phyloP scores from a whole-genome alignment of 169 alveolate genomes.

The Fabrea salina region DNA sequence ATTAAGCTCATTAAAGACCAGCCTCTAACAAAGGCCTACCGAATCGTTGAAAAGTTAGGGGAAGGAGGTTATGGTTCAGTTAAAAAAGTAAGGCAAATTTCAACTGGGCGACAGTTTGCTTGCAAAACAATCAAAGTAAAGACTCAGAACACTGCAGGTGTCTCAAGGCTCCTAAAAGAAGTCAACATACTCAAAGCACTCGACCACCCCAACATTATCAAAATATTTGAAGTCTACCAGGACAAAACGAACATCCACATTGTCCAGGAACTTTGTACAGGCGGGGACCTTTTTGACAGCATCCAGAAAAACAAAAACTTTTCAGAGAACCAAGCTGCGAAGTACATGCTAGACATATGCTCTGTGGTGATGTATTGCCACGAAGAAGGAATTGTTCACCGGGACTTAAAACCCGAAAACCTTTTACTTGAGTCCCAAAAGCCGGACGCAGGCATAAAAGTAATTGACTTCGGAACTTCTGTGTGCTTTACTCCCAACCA shows the following conservation, averaged over 20 bases:
- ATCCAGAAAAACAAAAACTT: slow-evolving; percentile 2
- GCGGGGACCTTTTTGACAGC: slow-evolving; percentile 48
- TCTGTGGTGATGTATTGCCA: slow-evolving; percentile 48
- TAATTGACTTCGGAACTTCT: slow-evolving; percentile 36
- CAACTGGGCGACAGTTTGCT: not conserved
- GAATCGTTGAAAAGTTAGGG: too few species aligned
- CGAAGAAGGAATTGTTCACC: slow-evolving; percentile 34
- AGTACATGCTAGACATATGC: slow-evolving; percentile 19
- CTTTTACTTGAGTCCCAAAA: slow-evolving; percentile 1
- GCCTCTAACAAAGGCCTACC: too few species aligned
- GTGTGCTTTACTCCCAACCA: not conserved
- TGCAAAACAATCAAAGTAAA: slow-evolving; percentile 33
- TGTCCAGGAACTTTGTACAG: slow-evolving; percentile 68
- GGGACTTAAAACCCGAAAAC: slow-evolving; percentile 49
- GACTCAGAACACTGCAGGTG: not conserved
- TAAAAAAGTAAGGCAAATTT: not conserved
- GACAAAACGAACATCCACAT: slow-evolving; percentile 58
- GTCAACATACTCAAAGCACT: slow-evolving; percentile 22
- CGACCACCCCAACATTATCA: slow-evolving; percentile 48
- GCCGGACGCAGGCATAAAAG: not conserved
- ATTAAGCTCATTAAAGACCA: too few species aligned
- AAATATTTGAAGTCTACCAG: slow-evolving; percentile 62
- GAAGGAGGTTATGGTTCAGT: slow-evolving; percentile 30
- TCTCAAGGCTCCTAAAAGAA: slow-evolving; percentile 24
- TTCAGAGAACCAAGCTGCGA: slow-evolving; percentile 34